phyloP scores from a whole-genome alignment of 192 early-diverging fungal species.

The Entomortierella chlamydospora region DNA sequence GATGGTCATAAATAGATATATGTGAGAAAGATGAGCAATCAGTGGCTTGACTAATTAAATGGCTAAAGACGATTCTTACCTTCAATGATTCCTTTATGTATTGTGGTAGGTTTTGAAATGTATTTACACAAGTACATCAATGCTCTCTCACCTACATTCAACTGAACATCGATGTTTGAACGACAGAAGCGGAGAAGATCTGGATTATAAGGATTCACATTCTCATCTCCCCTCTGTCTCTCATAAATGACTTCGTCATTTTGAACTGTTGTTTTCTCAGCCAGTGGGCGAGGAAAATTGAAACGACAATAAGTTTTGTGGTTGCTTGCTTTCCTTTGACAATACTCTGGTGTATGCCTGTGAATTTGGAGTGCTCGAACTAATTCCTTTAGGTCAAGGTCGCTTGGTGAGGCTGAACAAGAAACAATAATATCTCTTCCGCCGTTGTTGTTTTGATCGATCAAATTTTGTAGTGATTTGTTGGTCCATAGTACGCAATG shows the following conservation, averaged over 20 bases:
- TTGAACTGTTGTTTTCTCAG: not conserved
- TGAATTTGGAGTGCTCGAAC: not conserved
- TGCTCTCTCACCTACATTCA: not conserved
- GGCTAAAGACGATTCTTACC: too few relatives aligned
- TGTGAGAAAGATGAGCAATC: too few relatives aligned
- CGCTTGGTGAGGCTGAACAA: not conserved
- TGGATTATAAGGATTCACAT: constrained; percentile 2
- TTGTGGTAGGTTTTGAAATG: not conserved
- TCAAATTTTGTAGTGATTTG: not conserved
- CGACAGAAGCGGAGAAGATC: not conserved
- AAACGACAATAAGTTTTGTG: not conserved
- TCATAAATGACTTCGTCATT: not conserved
- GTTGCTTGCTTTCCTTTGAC: not conserved
- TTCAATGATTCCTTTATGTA: not conserved
- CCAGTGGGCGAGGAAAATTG: not conserved
- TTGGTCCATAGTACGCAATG: constrained; percentile 1
- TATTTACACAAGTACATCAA: constrained; percentile 1
- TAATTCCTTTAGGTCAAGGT: not conserved
- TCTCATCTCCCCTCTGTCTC: not conserved
- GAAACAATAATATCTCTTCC: not conserved
- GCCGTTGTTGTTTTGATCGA: not conserved
- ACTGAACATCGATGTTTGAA: constrained; percentile 9
- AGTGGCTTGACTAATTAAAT: too few relatives aligned
- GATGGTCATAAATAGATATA: too few relatives aligned
- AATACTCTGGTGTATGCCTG: not conserved